Evolutionary conservation across 768 basidiomycete genomes (phyloP), one percentile per base, ranked within the genome.

Genomic region (Flagelloscypha sp.): DNA sequence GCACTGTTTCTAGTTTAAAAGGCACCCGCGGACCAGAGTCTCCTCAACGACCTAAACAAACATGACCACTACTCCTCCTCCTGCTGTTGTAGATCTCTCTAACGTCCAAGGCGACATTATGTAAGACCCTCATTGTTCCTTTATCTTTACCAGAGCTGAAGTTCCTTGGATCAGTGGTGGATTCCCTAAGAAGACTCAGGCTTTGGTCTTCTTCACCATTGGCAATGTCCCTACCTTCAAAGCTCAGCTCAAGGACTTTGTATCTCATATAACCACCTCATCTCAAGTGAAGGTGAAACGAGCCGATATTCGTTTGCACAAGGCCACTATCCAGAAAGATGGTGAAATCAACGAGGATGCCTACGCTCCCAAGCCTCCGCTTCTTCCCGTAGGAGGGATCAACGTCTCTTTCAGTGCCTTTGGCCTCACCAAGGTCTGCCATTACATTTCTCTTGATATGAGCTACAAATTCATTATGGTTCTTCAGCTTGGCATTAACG

Each of bases 361-460:
- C n/a, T n/a, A n/a, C n/a, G n/a, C n/a, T n/a, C n/a, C n/a, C 30
- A 49, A 49, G 28, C 52, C 52, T 24, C 47, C 47, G 8, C 50
- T 64, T 16, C 46, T 70, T 37, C 60, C 56, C 16, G 47, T 70
- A 37, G 53, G 52, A 9, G 68, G 67, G 7, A 58, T 74, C 27
- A 77, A 75, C 54, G 62, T 76, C 29, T 58, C 72, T 9, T 73
- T 77, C 50, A 71, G 74, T 6, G 66, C 69, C 18, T 48, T 49
- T 11, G 75, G 72, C 11, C 62, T 76, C 24, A 45, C 27, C 2
- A 54, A 58, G 52, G 68, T 70, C 47, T 6, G 40, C 20, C 33
- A 16, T 2, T 27, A 18, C 18, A 7, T 5, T 22, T 13, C 24
- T 1, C 29, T n/a, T 3, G 15, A 19, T 21, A 27, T 15, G 24